phyloP scores from a whole-genome alignment of 106 monocot genomes.

The Dactylorhiza incarnata region DNA sequence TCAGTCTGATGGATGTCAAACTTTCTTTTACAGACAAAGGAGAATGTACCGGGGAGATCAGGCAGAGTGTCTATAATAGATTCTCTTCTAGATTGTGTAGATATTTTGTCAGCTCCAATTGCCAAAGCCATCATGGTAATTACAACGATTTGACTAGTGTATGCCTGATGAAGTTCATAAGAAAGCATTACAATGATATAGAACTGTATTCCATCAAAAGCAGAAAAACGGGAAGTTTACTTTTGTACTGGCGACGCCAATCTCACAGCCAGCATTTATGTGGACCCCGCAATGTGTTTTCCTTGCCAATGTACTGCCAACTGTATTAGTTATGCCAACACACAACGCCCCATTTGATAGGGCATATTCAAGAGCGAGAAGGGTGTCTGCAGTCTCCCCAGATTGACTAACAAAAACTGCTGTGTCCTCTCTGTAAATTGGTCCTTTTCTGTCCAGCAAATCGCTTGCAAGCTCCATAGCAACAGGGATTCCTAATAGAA shows the following conservation, averaged over 20 bases:
- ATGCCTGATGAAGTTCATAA: constrained; percentile 44
- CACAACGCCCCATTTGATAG: constrained; percentile 80
- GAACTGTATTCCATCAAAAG: neutral
- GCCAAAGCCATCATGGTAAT: constrained; percentile 89
- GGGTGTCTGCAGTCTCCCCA: constrained; percentile 96
- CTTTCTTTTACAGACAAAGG: neutral
- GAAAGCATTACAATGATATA: neutral
- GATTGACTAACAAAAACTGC: constrained; percentile 97
- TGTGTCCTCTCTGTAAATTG: constrained; percentile 90
- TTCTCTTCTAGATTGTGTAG: constrained; percentile 62
- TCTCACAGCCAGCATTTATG: constrained; percentile 98
- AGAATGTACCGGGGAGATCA: constrained; percentile 53
- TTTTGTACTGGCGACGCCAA: constrained; percentile 97
- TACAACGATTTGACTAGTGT: constrained; percentile 92
- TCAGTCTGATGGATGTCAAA: neutral
- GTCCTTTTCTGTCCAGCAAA: constrained; percentile 77
- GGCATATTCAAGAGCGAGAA: constrained; percentile 91
- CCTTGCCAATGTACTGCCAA: constrained; percentile 87
- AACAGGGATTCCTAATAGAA: constrained; percentile 70
- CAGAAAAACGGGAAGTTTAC: constrained; percentile 16
- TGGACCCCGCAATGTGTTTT: constrained; percentile 97
- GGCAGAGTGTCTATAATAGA: constrained; percentile 47
- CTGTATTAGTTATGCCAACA: constrained; percentile 99
- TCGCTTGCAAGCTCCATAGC: constrained; percentile 94
- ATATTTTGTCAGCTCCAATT: constrained; percentile 83